Evolutionary conservation across 495 filamentous ascomycete species (phyloP).

Genomic region (Neurospora sp.): DNA sequence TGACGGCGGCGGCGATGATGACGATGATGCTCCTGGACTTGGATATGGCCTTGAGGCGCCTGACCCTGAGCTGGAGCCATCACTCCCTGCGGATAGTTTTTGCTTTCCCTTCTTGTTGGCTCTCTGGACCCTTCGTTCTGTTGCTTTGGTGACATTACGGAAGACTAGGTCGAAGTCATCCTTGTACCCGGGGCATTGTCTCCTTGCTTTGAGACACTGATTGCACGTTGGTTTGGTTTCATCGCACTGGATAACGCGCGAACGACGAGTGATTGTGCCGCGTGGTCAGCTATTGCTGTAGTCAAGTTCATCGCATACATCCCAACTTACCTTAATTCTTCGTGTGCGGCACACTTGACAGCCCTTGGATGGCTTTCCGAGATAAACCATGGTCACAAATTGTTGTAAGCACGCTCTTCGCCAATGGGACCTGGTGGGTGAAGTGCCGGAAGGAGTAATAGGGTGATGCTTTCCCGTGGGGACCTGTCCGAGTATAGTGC

Average conservation of each 20-base stretch:
- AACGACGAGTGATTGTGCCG: not conserved
- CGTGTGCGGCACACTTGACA: conserved; percentile 63
- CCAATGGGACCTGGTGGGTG: not conserved
- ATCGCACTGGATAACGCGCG: conserved; percentile 43
- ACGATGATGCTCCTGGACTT: not conserved
- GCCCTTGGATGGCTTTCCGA: conserved; percentile 61
- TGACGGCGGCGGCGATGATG: not conserved
- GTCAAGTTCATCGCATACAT: not conserved
- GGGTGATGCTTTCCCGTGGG: not conserved
- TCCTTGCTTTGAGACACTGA: conserved; percentile 55
- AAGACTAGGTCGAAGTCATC: conserved; percentile 60
- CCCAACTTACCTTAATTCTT: conserved; percentile 54
- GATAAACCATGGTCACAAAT: conserved; percentile 51
- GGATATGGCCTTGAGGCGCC: not conserved
- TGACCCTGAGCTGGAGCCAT: not conserved
- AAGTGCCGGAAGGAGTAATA: not conserved
- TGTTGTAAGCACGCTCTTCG: not conserved
- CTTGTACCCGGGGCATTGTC: conserved; percentile 58
- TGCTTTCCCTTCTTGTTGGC: conserved; percentile 24
- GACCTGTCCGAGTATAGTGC: not conserved
- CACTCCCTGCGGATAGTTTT: not conserved
- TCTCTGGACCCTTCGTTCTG: conserved; percentile 40
- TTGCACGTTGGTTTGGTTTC: conserved; percentile 57
- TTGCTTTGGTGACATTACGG: conserved; percentile 53
- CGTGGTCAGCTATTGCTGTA: not conserved